Conservation (phyloP, 192 early-diverging fungal species). For the Funneliformis mosseae region DNA sequence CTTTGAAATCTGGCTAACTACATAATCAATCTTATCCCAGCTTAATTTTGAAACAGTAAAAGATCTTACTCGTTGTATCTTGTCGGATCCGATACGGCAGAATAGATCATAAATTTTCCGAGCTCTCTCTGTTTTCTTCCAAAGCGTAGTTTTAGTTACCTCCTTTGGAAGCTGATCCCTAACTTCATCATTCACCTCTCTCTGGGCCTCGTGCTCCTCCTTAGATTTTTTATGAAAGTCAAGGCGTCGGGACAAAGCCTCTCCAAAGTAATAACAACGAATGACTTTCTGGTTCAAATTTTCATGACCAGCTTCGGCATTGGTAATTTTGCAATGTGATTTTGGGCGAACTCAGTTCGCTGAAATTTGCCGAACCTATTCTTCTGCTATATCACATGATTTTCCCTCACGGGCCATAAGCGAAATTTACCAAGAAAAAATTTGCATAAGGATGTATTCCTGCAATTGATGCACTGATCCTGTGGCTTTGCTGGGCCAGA, state of each 20-base stretch:
- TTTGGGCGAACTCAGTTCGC: not conserved
- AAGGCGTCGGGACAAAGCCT: not conserved
- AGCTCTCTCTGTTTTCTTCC: constrained; percentile 7
- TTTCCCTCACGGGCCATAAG: too few species aligned
- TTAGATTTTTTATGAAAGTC: not conserved
- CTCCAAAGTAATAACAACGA: constrained; percentile 11
- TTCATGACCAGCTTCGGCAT: not conserved
- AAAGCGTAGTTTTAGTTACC: not conserved
- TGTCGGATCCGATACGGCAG: not conserved
- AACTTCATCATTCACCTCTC: constrained; percentile 5
- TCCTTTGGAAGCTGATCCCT: not conserved
- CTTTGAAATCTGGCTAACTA: too few species aligned
- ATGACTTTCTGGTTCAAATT: constrained; percentile 2
- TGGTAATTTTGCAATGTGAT: not conserved
- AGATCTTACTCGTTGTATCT: constrained; percentile 7
- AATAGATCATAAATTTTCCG: constrained; percentile 26
- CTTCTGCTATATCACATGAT: too few species aligned
- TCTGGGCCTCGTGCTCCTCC: not conserved
- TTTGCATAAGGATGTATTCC: too few species aligned
- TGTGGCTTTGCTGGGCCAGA: too few species aligned
- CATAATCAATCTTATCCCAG: constrained; percentile 15
- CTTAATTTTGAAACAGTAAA: constrained; percentile 29
- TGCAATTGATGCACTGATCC: too few species aligned
- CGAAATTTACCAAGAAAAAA: too few species aligned
- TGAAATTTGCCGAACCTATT: not conserved